A percentile compares a stretch with the other conserved stretches of the same genome.
Evolutionary conservation across 108 stramenopile species (phyloP).

Genomic region (Cyclostephanos tholiformis): DNA sequence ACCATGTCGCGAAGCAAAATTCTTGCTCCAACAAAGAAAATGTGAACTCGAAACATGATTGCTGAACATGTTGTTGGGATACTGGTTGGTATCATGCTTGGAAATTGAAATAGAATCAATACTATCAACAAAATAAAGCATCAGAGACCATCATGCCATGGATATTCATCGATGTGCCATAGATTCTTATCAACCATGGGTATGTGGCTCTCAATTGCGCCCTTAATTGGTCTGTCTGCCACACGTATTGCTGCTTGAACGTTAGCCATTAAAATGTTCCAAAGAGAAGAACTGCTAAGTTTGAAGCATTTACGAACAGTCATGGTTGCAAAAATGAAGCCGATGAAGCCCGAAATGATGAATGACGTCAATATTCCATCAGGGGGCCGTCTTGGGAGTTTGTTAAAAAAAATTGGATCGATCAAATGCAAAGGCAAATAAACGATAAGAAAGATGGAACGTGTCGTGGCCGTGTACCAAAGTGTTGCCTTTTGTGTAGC

Average conservation of each 20-base stretch:
- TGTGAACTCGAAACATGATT: too few species aligned
- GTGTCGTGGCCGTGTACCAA: too few species aligned
- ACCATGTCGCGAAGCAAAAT: too few species aligned
- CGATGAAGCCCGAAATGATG: background rate
- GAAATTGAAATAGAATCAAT: too few species aligned
- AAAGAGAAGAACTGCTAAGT: background rate
- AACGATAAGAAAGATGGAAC: too few species aligned
- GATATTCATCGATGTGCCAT: background rate
- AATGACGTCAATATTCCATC: background rate
- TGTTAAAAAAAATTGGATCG: background rate
- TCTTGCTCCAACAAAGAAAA: too few species aligned
- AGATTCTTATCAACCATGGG: too few species aligned
- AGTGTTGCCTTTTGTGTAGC: too few species aligned
- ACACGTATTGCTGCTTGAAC: background rate
- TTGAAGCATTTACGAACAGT: background rate
- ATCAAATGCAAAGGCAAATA: too few species aligned
- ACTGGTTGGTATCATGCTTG: too few species aligned
- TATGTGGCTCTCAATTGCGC: background rate
- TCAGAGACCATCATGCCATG: background rate
- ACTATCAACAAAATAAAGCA: too few species aligned
- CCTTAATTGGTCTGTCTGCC: background rate
- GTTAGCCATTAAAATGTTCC: background rate
- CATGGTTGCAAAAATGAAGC: background rate
- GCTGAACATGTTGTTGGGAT: too few species aligned
- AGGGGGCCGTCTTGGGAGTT: background rate